These are phyloP conservation scores for Sporisorium exsertum DNA, from an alignment of 1,284 basidiomycete genomes.

Conservation along the genomic window DNA sequence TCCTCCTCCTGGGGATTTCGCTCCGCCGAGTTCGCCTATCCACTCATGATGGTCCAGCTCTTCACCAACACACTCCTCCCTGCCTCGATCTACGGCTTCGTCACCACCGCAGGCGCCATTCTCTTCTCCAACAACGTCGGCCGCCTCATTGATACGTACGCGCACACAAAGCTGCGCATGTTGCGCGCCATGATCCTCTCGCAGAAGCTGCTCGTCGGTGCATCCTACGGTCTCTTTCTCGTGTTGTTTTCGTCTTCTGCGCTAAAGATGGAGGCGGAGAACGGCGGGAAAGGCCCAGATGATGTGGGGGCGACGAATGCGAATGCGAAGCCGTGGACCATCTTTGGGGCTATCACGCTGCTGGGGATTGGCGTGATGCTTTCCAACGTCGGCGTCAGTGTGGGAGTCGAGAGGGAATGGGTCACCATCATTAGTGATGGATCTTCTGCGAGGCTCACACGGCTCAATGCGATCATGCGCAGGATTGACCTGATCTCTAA, in stretches of 20 bases:
- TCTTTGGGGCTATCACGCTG: constrained; percentile 71
- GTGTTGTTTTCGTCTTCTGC: constrained; percentile 58
- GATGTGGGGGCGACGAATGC: constrained; percentile 8
- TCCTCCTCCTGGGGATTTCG: constrained; percentile 72
- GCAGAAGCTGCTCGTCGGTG: constrained; percentile 72
- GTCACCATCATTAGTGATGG: constrained; percentile 71
- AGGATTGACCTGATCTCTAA: constrained; percentile 75
- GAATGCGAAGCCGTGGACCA: constrained; percentile 48
- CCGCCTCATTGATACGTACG: constrained; percentile 71
- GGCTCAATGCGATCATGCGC: constrained; percentile 69
- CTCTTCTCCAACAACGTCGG: constrained; percentile 72
- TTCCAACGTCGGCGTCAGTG: constrained; percentile 72
- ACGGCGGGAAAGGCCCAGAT: constrained; percentile 42
- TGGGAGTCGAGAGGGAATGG: constrained; percentile 76
- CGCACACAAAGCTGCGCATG: constrained; percentile 69
- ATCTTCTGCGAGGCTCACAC: constrained; percentile 54
- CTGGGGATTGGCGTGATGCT: constrained; percentile 70
- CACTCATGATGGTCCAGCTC: constrained; percentile 72
- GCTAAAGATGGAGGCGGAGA: constrained; percentile 44
- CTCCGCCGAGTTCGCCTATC: constrained; percentile 72
- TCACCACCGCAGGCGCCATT: constrained; percentile 71
- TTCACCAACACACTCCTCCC: constrained; percentile 74
- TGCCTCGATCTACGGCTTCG: constrained; percentile 73
- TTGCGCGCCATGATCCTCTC: constrained; percentile 71
- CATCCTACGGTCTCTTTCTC: constrained; percentile 71